A percentile compares a stretch with the other conserved stretches of the same genome.
Conservation (phyloP, 768 basidiomycete genomes). For the Pisolithus orientalis region DNA sequence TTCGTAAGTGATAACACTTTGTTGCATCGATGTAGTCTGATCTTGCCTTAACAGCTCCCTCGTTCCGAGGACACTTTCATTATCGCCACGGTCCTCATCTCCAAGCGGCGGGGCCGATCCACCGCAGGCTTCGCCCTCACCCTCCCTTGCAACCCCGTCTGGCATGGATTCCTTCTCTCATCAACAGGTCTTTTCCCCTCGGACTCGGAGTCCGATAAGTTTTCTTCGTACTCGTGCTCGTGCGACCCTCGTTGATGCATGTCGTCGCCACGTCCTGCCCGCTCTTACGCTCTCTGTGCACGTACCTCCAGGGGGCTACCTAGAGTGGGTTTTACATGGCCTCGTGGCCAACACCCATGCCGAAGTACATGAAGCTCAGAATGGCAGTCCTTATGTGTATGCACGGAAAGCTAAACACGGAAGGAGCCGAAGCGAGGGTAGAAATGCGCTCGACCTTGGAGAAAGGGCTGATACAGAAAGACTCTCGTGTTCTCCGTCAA, state of each 20-base stretch:
- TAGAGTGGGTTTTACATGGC: conserved; percentile 27
- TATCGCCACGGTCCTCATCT: conserved; percentile 13
- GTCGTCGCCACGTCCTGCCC: conserved; percentile 52
- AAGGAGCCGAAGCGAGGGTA: conserved; percentile 37
- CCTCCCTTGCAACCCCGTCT: conserved; percentile 20
- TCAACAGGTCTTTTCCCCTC: conserved; percentile 4
- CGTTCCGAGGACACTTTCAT: conserved; percentile 28
- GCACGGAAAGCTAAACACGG: conserved; percentile 33
- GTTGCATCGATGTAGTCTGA: conserved; percentile 3
- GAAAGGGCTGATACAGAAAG: conserved; percentile 19
- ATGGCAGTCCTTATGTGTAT: conserved; percentile 1
- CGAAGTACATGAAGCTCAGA: conserved; percentile 13
- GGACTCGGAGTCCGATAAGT: conserved; percentile 24
- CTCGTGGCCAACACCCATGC: conserved; percentile 13
- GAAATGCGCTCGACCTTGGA: conserved; percentile 33
- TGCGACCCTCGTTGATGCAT: conserved; percentile 60
- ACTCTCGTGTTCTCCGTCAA: conserved; percentile 23
- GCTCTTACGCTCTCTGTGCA: conserved; percentile 33
- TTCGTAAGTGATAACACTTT: conserved; percentile 33
- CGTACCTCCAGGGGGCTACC: conserved; percentile 27
- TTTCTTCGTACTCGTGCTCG: conserved; percentile 56
- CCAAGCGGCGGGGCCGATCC: conserved; percentile 17
- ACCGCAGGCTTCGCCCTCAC: conserved; percentile 24
- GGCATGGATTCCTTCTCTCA: conserved; percentile 22
- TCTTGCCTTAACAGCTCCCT: conserved; percentile 15